A percentile compares a stretch with the other conserved stretches of the same genome.
Evolutionary conservation across 2,329 filamentous ascomycete genomes (phyloP).

Genomic region (Apiospora marii): DNA sequence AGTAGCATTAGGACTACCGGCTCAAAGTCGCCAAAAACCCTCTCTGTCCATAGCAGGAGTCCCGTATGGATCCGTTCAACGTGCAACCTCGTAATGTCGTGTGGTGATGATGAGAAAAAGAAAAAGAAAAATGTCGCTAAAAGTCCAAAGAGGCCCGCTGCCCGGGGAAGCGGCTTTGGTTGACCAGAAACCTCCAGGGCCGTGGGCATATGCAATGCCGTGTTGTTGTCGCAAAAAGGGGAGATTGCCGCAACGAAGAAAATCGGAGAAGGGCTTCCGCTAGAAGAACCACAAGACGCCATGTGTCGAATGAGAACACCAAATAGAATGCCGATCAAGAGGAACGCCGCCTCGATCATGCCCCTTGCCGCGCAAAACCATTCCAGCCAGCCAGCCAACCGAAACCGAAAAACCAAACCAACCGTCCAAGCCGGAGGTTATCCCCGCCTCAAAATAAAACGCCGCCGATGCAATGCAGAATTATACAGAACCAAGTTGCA

Average conservation of each 20-base stretch:
- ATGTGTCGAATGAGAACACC: slow-evolving; percentile 35
- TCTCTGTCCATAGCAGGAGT: slow-evolving; percentile 29
- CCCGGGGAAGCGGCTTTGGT: slow-evolving; percentile 31
- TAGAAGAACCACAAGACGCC: slow-evolving; percentile 34
- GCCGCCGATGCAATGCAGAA: slow-evolving; percentile 60
- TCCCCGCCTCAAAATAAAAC: slow-evolving; percentile 47
- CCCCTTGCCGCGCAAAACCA: slow-evolving; percentile 36
- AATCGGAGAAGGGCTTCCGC: slow-evolving; percentile 5
- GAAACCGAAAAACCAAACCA: slow-evolving; percentile 32
- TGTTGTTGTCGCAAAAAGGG: slow-evolving; percentile 27
- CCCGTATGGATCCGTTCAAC: slow-evolving; percentile 20
- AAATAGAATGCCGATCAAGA: slow-evolving; percentile 36
- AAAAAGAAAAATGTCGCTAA: slow-evolving; percentile 35
- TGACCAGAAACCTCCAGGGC: slow-evolving; percentile 34
- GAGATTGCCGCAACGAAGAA: slow-evolving; percentile 32
- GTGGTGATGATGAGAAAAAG: slow-evolving; percentile 29
- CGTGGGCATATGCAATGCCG: slow-evolving; percentile 38
- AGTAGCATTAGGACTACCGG: slow-evolving; percentile 32
- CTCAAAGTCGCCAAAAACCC: slow-evolving; percentile 35
- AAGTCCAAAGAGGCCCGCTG: slow-evolving; percentile 34
- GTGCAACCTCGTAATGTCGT: slow-evolving; percentile 38
- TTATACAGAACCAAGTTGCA: slow-evolving; percentile 83
- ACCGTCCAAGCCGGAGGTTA: slow-evolving; percentile 32
- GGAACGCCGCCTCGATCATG: slow-evolving; percentile 39
- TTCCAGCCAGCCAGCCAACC: slow-evolving; percentile 37